Percentiles rank a stretch among this genome's conserved stretches.
Evolutionary conservation across 1,139 yeast species (phyloP).

Genomic region (Barnettozyma hawaiiensis): DNA sequence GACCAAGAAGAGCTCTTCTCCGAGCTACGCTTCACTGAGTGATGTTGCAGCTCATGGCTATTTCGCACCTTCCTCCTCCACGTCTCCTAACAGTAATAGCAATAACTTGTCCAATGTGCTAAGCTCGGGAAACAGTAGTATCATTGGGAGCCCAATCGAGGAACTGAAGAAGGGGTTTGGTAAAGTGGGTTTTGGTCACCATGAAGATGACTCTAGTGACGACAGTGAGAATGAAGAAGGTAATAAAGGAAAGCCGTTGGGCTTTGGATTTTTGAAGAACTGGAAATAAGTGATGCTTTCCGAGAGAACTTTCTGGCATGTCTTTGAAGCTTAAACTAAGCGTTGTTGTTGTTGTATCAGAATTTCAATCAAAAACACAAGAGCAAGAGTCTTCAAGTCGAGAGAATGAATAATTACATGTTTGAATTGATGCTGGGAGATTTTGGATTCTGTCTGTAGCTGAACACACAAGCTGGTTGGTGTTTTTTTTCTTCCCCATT

Average conservation of each 20-base stretch:
- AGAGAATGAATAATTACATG: neutral
- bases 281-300: constrained; percentile 7
- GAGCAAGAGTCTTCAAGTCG: neutral
- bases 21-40: constrained; percentile 36
- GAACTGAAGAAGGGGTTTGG: constrained; percentile 21
- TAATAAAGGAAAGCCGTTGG: constrained; percentile 1
- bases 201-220: constrained; percentile 23
- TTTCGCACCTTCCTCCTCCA: constrained; percentile 27
- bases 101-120: constrained; percentile 11
- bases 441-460: neutral
- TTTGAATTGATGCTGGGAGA: neutral
- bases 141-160: constrained; percentile 6
- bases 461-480: no score
- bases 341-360: neutral
- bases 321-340: neutral
- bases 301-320: neutral
- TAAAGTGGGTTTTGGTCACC: constrained; percentile 10
- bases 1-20: constrained; percentile 22
- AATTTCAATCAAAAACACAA: no score
- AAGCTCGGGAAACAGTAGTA: neutral
- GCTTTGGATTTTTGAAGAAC: constrained; percentile 7
- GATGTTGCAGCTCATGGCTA: constrained; percentile 46
- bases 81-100: constrained; percentile 2
- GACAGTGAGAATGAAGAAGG: constrained; percentile 3
- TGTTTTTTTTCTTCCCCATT: no score